A percentile compares a stretch with the other conserved stretches of the same genome.
Evolutionary conservation across 371 early-diverging fungal genomes (phyloP).

Genomic region (Smittium culicis): DNA sequence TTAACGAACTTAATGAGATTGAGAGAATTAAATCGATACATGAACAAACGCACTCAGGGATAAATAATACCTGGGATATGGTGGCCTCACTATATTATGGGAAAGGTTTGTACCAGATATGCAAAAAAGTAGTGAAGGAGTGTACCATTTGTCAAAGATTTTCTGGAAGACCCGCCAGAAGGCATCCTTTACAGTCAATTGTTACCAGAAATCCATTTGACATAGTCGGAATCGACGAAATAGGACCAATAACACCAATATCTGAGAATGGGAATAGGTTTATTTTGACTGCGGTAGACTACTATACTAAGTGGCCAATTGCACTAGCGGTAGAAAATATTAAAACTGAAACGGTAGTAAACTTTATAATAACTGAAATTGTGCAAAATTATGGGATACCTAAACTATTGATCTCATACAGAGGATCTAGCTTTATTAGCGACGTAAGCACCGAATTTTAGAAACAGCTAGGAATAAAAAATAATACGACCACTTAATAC

Average conservation of each 20-base stretch:
- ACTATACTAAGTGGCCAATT: conserved; percentile 8
- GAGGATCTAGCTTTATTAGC: conserved; percentile 8
- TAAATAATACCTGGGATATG: too few relatives aligned
- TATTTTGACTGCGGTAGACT: conserved; percentile 11
- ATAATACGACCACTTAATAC: conserved; percentile 8
- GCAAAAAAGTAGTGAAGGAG: too few relatives aligned
- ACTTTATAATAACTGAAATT: conserved; percentile 12
- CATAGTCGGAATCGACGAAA: conserved; percentile 9
- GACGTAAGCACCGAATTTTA: conserved; percentile 1
- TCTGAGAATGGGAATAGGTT: background rate
- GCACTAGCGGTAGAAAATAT: conserved; percentile 8
- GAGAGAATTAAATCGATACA: too few relatives aligned
- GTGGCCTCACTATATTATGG: too few relatives aligned
- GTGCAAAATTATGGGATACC: conserved; percentile 8
- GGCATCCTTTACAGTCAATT: too few relatives aligned
- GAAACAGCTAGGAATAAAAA: conserved; percentile 7
- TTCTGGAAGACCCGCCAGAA: too few relatives aligned
- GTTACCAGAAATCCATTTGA: conserved; percentile 3
- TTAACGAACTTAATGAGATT: too few relatives aligned
- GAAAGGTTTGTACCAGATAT: too few relatives aligned
- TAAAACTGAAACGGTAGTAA: background rate
- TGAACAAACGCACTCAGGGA: too few relatives aligned
- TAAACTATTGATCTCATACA: conserved; percentile 8
- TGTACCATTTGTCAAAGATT: too few relatives aligned
- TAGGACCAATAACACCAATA: conserved; percentile 9